Evolutionary conservation across 164 flowering plant genomes (phyloP).

Genomic region (Tetrastigma voinierianum): DNA sequence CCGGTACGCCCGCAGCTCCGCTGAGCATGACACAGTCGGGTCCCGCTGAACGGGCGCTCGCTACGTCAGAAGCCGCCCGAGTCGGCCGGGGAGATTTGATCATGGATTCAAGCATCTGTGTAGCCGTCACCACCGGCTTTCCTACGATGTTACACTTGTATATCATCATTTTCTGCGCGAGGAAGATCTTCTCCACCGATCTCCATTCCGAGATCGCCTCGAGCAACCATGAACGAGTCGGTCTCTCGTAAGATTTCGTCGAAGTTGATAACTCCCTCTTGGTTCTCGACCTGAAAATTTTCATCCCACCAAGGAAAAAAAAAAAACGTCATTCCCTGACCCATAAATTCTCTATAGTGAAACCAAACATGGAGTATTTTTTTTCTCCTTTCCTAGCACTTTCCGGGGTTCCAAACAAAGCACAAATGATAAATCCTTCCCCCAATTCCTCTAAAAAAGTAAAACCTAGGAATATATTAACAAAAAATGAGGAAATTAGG

Average conservation of each 20-base stretch:
- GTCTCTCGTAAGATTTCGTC: slow-evolving; percentile 88
- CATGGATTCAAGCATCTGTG: slow-evolving; percentile 94
- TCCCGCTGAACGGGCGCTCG: slow-evolving; percentile 87
- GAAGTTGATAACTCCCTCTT: slow-evolving; percentile 85
- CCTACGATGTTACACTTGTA: slow-evolving; percentile 86
- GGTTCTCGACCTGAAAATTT: slow-evolving; percentile 69
- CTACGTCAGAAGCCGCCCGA: slow-evolving; percentile 90
- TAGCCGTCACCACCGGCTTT: slow-evolving; percentile 88
- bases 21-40: slow-evolving; percentile 90
- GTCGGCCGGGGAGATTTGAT: slow-evolving; percentile 88
- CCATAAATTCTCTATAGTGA: too few relatives aligned
- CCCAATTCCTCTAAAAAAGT: too few relatives aligned
- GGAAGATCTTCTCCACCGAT: slow-evolving; percentile 85
- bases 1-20: slow-evolving; percentile 88
- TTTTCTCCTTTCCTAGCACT: too few relatives aligned
- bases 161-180: slow-evolving; percentile 93
- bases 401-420: too few relatives aligned
- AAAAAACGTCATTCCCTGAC: too few relatives aligned
- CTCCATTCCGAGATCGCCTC: slow-evolving; percentile 95
- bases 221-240: slow-evolving; percentile 89
- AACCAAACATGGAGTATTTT: too few relatives aligned
- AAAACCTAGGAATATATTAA: too few relatives aligned
- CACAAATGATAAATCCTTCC: too few relatives aligned
- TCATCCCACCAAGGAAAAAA: not conserved
- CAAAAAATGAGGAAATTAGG: too few relatives aligned